Evolutionary conservation across 768 basidiomycete genomes (phyloP).

Genomic region (Xerocomus brunneocitrinus): DNA sequence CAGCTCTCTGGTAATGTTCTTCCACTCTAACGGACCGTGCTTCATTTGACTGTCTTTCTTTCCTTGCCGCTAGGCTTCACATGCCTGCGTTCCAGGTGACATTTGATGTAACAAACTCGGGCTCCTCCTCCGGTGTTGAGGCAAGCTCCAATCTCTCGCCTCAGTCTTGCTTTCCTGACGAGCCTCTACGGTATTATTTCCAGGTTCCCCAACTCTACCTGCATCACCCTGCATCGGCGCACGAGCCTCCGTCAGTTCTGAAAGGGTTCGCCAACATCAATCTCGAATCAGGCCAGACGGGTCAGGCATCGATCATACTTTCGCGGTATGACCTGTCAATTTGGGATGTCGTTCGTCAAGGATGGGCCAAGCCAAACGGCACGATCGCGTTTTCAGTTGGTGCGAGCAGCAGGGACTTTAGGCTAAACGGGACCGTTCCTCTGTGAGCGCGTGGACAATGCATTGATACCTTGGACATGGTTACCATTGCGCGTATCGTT

Average conservation of each 20-base stretch:
- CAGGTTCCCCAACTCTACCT: slow-evolving; percentile 76
- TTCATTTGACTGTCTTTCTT: neutral
- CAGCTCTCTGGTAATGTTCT: slow-evolving; percentile 52
- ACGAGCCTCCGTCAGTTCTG: slow-evolving; percentile 68
- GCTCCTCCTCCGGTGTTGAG: slow-evolving; percentile 58
- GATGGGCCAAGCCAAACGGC: slow-evolving; percentile 69
- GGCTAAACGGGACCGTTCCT: slow-evolving; percentile 42
- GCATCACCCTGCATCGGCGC: slow-evolving; percentile 56
- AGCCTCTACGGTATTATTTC: neutral
- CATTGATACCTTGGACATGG: neutral
- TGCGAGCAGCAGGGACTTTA: slow-evolving; percentile 60
- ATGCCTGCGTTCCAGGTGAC: slow-evolving; percentile 57
- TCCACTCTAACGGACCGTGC: neutral
- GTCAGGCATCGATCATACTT: slow-evolving; percentile 49
- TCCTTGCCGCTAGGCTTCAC: slow-evolving; percentile 47
- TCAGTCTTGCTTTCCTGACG: neutral
- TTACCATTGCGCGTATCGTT: neutral
- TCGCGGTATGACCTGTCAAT: slow-evolving; percentile 68
- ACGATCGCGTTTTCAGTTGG: slow-evolving; percentile 60
- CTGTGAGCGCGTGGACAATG: slow-evolving; percentile 1
- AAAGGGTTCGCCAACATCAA: slow-evolving; percentile 65
- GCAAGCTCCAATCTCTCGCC: slow-evolving; percentile 31
- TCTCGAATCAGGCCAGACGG: slow-evolving; percentile 43
- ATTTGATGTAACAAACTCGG: slow-evolving; percentile 66
- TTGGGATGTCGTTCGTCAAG: slow-evolving; percentile 72